Conservation (phyloP, 108 stramenopile species). For the Aureococcus anophagefferens region DNA sequence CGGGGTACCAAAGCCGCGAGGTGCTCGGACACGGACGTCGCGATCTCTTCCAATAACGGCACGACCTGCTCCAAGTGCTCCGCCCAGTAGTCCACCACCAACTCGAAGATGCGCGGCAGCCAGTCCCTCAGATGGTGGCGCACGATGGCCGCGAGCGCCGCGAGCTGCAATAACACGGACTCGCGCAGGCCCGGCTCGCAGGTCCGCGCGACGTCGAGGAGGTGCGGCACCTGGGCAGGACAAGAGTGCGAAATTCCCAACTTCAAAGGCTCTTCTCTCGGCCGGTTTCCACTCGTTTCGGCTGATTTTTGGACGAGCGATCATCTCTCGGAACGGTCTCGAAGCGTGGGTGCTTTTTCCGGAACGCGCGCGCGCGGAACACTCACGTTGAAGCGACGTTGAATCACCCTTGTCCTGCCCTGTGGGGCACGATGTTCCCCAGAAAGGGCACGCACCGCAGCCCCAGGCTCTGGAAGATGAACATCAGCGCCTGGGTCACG, state of each 20-base stretch:
- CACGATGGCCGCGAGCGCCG: constrained; percentile 70
- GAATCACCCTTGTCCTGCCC: too few species aligned
- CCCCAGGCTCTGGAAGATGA: constrained; percentile 81
- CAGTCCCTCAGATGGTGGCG: constrained; percentile 75
- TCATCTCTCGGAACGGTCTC: too few species aligned
- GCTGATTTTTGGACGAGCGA: too few species aligned
- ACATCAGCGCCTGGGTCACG: constrained; percentile 84
- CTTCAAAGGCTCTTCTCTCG: too few species aligned
- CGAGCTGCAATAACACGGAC: constrained; percentile 74
- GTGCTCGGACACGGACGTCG: constrained; percentile 68
- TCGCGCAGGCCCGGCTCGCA: constrained; percentile 73
- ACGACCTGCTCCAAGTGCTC: constrained; percentile 74
- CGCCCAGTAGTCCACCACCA: constrained; percentile 75
- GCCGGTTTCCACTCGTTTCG: too few species aligned
- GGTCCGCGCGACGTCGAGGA: constrained; percentile 59
- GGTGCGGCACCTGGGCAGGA: too few species aligned
- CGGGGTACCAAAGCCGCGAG: constrained; percentile 63
- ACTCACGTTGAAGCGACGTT: too few species aligned
- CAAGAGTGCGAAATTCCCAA: too few species aligned
- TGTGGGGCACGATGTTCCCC: constrained; percentile 70
- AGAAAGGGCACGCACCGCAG: constrained; percentile 74
- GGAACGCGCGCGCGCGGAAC: too few species aligned
- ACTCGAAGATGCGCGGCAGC: constrained; percentile 72
- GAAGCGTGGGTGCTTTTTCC: too few species aligned
- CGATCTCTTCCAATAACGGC: constrained; percentile 65